These are phyloP conservation scores for Oryza brachyantha DNA, from an alignment of 176 grass and related monocot species.

Conservation along the genomic window DNA sequence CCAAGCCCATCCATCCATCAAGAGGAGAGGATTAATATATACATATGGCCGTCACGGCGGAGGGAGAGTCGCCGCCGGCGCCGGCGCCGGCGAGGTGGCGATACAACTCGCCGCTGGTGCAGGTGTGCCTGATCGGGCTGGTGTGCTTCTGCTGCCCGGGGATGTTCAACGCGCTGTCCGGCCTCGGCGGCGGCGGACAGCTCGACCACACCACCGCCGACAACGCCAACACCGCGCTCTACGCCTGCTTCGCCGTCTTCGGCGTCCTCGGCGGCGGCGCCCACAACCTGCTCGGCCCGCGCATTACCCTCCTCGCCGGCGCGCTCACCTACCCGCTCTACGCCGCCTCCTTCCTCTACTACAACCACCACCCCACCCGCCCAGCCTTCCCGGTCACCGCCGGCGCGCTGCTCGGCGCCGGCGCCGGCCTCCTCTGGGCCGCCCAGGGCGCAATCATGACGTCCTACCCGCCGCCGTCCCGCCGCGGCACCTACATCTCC, in stretches of 20 bases:
- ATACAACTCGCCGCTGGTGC: slow-evolving; percentile 55
- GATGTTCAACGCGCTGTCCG: slow-evolving; percentile 98
- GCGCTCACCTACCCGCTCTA: slow-evolving; percentile 82
- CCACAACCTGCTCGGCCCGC: slow-evolving; percentile 87
- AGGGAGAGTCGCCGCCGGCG: no score
- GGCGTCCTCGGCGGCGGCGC: slow-evolving; percentile 74
- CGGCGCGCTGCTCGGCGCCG: slow-evolving; percentile 70
- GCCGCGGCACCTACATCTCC: slow-evolving; percentile 82
- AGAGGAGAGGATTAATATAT: no score
- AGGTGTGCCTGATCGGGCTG: slow-evolving; percentile 71
- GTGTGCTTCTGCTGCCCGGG: slow-evolving; percentile 99
- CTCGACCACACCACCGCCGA: slow-evolving; percentile 54
- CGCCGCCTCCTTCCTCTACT: slow-evolving; percentile 86
- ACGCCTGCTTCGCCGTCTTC: slow-evolving; percentile 79
- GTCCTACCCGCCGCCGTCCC: slow-evolving; percentile 65
- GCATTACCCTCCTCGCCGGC: slow-evolving; percentile 58
- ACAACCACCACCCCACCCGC: slow-evolving; percentile 66
- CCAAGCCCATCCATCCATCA: no score
- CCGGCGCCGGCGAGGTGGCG: no score
- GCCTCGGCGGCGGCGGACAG: slow-evolving; percentile 89
- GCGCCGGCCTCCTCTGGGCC: slow-evolving; percentile 86
- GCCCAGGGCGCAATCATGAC: slow-evolving; percentile 91
- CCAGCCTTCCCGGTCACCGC: slow-evolving; percentile 57
- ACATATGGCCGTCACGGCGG: slow-evolving; percentile 8
- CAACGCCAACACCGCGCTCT: slow-evolving; percentile 97